A percentile compares a stretch with the other conserved stretches of the same genome.
phyloP scores from a whole-genome alignment of 2,329 filamentous ascomycete species.

The Sporothrix schenckii region DNA sequence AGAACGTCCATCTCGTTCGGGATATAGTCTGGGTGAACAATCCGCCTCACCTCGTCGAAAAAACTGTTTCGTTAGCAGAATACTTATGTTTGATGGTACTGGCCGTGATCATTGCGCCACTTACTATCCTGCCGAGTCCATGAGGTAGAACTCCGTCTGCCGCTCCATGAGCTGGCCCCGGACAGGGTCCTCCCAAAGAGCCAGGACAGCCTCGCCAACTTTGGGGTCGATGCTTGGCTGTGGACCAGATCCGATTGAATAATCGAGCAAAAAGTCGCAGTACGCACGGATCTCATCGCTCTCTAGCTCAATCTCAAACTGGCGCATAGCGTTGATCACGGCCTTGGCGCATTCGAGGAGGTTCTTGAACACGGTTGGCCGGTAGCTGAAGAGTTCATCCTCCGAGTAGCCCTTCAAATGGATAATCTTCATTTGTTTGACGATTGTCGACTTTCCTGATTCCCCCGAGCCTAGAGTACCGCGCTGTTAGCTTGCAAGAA shows the following conservation, averaged over 20 bases:
- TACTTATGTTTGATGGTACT: no score
- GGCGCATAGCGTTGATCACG: conserved; percentile 85
- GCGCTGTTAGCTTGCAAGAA: conserved; percentile 29
- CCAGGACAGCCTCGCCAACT: conserved; percentile 80
- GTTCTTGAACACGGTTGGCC: conserved; percentile 97
- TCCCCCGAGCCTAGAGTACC: conserved; percentile 79
- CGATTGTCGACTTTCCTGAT: conserved; percentile 98
- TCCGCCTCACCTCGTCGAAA: conserved; percentile 88
- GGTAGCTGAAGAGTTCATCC: conserved; percentile 91
- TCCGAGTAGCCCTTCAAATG: conserved; percentile 96
- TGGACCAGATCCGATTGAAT: conserved; percentile 87
- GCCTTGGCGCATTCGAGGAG: conserved; percentile 95
- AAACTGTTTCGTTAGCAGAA: conserved; percentile 63
- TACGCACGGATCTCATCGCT: conserved; percentile 71
- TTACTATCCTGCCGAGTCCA: conserved; percentile 99
- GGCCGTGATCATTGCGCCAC: conserved; percentile 41
- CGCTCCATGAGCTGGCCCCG: conserved; percentile 84
- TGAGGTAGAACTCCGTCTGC: conserved; percentile 97
- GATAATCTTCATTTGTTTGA: conserved; percentile 99
- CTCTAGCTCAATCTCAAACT: conserved; percentile 82
- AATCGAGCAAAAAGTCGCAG: conserved; percentile 80
- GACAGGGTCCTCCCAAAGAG: conserved; percentile 87
- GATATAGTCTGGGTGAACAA: conserved; percentile 81
- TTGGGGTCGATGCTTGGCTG: conserved; percentile 79
- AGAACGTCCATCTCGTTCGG: conserved; percentile 94